Base-by-base conservation (phyloP, 2,329 filamentous ascomycete species). In the Paramyrothecium sp. region DNA sequence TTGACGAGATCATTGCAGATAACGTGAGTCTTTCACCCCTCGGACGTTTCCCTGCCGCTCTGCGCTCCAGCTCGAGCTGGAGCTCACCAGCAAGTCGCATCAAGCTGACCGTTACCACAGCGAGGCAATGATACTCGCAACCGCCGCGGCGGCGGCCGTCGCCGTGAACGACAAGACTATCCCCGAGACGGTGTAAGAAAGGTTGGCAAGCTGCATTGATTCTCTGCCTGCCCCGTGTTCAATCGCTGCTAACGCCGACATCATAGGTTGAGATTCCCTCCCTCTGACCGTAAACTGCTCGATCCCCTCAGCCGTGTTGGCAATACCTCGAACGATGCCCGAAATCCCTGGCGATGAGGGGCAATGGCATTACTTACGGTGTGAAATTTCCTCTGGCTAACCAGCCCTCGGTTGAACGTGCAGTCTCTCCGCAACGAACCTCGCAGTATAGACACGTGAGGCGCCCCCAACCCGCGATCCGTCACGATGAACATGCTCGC, bases 141-240 rank as follows among this genome's bases (percentile, higher is more conserved):
- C 63, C 66, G 71, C 56, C 71, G 73, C 19, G 65, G 63, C 51
- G 66, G 70, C 54, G 68, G 71, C 58, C 70, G 73, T 60, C 71
- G 72, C 56, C 73, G 69, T 56, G 63, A 67, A 51, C 74, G 74
- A 56, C 71, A 71, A 46, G 74, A 78, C 41, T 88, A 83, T 67
- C 89, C 90, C 69, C 89, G 90, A 77, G 91, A 95, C 78, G 91
- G 91, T 77, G 85, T 94, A 73, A 93, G 89, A 92, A 96, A 96
- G 92, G 92, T 94, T 74, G 50, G 69, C 58, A 44, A 53, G 51
- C 52, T n/a, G 19, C 48, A 23, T 41, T 38, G 26, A 41, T 17
- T 50, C 13, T 7, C 49, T 19, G n/a, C 41, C 48, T 26, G 30
- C 49, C 23, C 55, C 33, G 55, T 47, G 38, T 16, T 22, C 41